These are phyloP conservation scores for Monosporozyma yasuniensis DNA, from an alignment of 805 yeast species.

Conservation along the genomic window DNA sequence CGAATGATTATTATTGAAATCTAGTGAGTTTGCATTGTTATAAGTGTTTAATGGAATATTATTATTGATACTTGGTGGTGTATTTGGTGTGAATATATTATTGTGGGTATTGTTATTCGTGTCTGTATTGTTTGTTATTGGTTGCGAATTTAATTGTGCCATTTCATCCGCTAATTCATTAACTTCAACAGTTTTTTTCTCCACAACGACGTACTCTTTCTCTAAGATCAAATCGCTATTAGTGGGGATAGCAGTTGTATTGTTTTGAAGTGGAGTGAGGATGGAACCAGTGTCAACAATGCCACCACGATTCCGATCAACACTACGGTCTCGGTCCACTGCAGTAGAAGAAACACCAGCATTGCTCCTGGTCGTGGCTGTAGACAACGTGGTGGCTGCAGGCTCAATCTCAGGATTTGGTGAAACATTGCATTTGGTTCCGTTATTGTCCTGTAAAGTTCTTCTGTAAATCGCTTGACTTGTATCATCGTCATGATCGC, in stretches of 20 bases:
- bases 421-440: neutral
- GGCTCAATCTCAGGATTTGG: neutral
- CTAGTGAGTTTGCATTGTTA: neutral
- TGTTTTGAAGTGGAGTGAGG: neutral
- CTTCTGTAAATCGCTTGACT: neutral
- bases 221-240: slow-evolving; percentile 46
- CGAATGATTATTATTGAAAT: neutral
- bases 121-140: neutral
- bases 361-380: no score
- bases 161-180: slow-evolving; percentile 92
- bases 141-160: slow-evolving; percentile 31
- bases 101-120: neutral
- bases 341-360: no score
- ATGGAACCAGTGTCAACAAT: neutral
- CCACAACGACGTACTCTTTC: slow-evolving; percentile 88
- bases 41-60: neutral
- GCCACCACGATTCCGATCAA: neutral
- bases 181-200: slow-evolving; percentile 89
- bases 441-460: neutral
- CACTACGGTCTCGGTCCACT: no score
- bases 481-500: neutral
- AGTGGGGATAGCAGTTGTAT: neutral
- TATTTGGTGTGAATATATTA: neutral
- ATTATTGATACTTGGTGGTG: neutral
- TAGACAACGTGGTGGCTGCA: neutral